These are phyloP conservation scores for Balakata baccata DNA, from an alignment of 345 rosid genomes.

Conservation along the genomic window DNA sequence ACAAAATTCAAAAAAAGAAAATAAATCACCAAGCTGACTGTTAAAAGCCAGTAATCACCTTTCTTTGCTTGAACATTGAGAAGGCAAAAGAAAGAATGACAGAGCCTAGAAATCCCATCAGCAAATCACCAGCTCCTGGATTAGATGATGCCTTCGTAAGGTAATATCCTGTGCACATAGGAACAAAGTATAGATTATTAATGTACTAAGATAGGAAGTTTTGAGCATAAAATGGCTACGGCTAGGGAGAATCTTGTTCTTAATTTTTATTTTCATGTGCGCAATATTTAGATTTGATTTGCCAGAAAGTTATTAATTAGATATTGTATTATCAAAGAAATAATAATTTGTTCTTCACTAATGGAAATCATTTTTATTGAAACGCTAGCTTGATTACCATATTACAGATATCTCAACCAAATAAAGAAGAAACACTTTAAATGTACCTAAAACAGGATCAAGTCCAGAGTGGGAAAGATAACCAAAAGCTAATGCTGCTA, in stretches of 20 bases:
- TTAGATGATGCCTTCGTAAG: constrained; percentile 71
- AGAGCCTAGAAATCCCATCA: constrained; percentile 94
- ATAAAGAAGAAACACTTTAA: neutral
- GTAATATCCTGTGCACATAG: constrained; percentile 56
- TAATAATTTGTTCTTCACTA: neutral
- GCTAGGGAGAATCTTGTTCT: neutral
- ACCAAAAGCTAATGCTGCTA: constrained; percentile 80
- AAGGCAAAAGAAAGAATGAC: constrained; percentile 92
- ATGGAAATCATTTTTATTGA: neutral
- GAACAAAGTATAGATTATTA: constrained; percentile 4
- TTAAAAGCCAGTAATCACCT: constrained; percentile 38
- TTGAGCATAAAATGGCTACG: neutral
- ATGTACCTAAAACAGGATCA: constrained; percentile 76
- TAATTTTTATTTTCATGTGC: neutral
- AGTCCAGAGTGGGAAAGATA: constrained; percentile 71
- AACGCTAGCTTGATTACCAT: neutral
- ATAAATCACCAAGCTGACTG: neutral
- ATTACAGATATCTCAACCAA: neutral
- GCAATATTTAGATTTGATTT: neutral
- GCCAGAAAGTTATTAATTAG: neutral
- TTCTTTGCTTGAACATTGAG: constrained; percentile 95
- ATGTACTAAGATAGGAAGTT: neutral
- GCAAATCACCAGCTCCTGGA: constrained; percentile 94
- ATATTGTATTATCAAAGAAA: neutral
- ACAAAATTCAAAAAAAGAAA: no score